Evolutionary conservation across 1,139 yeast genomes (phyloP), one percentile per base, ranked within the genome.

Genomic region (Blastobotrys ciferrii): DNA sequence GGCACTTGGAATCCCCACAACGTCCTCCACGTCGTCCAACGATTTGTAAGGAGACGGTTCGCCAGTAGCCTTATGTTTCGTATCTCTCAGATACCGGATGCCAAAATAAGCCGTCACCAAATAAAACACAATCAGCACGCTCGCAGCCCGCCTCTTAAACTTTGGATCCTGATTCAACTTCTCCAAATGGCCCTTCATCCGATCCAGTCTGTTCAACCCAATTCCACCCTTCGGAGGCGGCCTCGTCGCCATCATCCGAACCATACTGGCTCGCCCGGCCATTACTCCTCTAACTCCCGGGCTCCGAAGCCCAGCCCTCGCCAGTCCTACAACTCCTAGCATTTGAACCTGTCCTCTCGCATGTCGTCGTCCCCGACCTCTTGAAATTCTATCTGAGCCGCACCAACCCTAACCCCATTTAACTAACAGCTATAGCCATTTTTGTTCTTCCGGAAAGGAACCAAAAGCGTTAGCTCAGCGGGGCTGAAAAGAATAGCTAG

Each of bases 1-100:
- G 1, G 95, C 76, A 2, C 84, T 82, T 45, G 83, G 76, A 13
- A 59, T 57, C 9, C 54, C 60, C 17, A 47, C 51, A 3, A 52
- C 53, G 17, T 52, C 56, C n/a, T 52, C 60, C 28, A 52, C 54
- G 15, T 41, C 51, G 32, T 48, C 58, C n/a, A 50, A 49, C 43
- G 51, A 48, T 44, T 58, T 57, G 54, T 67, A 66, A 2, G 70
- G 70, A 40, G 56, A 64, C 23, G 60, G 58, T 37, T 60, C 68
- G 12, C 70, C 70, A 9, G 65, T 61, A 20, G 71, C 71, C 50
- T 61, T 59, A 54, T 67, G 60, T 51, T 65, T 64, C 11, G 71
- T 68, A 43, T 67, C 70, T 35, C 58, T 49, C 14, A 67, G 60
- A 51, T 67, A 67, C 46, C 58, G 66, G 36, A 61, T 54, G 12